Evolutionary conservation across 1,284 basidiomycete species (phyloP).

Genomic region (Pseudozyma sp.): DNA sequence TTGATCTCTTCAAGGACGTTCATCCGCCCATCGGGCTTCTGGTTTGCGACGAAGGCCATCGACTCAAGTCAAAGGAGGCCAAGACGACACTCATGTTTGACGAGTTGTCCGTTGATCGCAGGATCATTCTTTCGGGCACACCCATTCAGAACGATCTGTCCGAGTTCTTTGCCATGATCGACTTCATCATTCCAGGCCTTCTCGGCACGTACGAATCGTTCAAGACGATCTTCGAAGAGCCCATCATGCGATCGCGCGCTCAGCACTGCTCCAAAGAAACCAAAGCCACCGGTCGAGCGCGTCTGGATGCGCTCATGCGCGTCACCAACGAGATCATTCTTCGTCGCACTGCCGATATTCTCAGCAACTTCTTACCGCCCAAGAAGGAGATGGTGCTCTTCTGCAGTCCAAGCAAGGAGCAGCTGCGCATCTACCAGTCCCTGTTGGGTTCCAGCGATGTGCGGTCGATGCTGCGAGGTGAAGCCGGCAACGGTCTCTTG

Average conservation of each 20-base stretch:
- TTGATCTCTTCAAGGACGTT: conserved; percentile 53
- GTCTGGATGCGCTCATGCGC: conserved; percentile 72
- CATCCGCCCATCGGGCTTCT: conserved; percentile 88
- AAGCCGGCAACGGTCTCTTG: conserved; percentile 53
- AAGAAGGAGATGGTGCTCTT: conserved; percentile 75
- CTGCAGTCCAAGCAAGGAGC: conserved; percentile 71
- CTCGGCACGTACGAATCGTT: conserved; percentile 72
- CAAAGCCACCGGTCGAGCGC: conserved; percentile 79
- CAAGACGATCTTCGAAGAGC: conserved; percentile 80
- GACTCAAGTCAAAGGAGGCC: conserved; percentile 90
- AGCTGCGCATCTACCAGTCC: conserved; percentile 82
- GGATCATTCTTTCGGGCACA: conserved; percentile 90
- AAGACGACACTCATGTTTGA: conserved; percentile 93
- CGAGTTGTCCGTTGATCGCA: conserved; percentile 78
- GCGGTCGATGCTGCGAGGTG: conserved; percentile 50
- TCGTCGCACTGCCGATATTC: conserved; percentile 78
- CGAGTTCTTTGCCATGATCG: conserved; percentile 95
- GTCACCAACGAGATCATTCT: conserved; percentile 89
- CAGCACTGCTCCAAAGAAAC: conserved; percentile 80
- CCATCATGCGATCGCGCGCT: conserved; percentile 87
- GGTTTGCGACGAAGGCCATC: conserved; percentile 96
- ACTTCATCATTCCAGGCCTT: conserved; percentile 92
- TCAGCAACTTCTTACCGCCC: conserved; percentile 87
- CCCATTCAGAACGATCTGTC: conserved; percentile 94
- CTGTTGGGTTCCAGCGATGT: conserved; percentile 71